Conservation (phyloP, 306 rosid genomes). For the Cucurbita ficifolia region DNA sequence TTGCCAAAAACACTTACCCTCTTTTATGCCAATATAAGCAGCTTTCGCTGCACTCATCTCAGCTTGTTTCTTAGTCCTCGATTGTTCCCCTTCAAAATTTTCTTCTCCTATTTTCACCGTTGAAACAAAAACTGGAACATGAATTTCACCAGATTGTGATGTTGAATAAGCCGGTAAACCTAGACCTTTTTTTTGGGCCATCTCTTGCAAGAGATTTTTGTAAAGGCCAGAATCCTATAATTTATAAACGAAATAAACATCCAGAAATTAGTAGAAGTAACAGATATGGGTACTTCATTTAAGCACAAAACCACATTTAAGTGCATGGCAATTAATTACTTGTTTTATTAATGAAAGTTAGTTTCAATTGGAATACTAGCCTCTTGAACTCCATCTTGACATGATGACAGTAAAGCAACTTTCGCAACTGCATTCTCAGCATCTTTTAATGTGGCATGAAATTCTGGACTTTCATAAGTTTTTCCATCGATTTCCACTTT, state of each 20-base stretch:
- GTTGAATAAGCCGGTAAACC: slow-evolving; percentile 41
- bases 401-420: slow-evolving; percentile 46
- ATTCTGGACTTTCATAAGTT: slow-evolving; percentile 39
- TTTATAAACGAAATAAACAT: background rate
- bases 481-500: slow-evolving; percentile 51
- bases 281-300: background rate
- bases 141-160: slow-evolving; percentile 36
- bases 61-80: slow-evolving; percentile 60
- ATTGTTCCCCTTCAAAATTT: slow-evolving; percentile 39
- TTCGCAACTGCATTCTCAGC: slow-evolving; percentile 88
- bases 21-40: slow-evolving; percentile 47
- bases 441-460: slow-evolving; percentile 45
- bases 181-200: slow-evolving; percentile 45
- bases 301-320: background rate
- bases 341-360: background rate
- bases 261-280: background rate
- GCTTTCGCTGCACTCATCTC: slow-evolving; percentile 73
- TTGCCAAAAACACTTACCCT: slow-evolving; percentile 20
- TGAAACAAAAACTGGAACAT: slow-evolving; percentile 44
- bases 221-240: slow-evolving; percentile 40
- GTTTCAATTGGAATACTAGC: slow-evolving; percentile 25
- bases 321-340: background rate
- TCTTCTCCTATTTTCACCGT: slow-evolving; percentile 47
- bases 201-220: slow-evolving; percentile 75
- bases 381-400: slow-evolving; percentile 37